Conservation (phyloP, 139 green algal species). For the Asterochloris sp. region DNA sequence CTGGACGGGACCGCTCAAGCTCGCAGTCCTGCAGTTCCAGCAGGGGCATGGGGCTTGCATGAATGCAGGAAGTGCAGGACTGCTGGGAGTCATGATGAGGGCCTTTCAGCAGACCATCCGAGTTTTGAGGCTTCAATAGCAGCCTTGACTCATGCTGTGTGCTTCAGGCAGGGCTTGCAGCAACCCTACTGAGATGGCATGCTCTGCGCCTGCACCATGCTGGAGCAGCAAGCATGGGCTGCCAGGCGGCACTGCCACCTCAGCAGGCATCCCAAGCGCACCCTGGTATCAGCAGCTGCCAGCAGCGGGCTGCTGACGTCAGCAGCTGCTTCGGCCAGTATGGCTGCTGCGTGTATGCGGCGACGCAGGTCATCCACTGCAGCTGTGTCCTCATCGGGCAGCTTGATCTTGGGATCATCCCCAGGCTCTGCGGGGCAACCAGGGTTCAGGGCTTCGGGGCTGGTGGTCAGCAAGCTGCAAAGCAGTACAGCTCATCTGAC, state of each 20-base stretch:
- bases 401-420: conserved; percentile 15
- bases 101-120: neutral
- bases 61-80: neutral
- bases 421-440: too few relatives aligned
- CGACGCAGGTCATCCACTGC: conserved; percentile 31
- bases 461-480: too few relatives aligned
- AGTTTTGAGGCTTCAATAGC: neutral
- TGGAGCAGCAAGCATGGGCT: too few relatives aligned
- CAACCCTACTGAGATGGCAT: too few relatives aligned
- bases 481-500: too few relatives aligned
- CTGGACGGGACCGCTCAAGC: neutral
- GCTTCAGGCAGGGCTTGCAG: neutral
- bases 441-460: too few relatives aligned
- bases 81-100: neutral
- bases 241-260: too few relatives aligned
- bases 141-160: neutral
- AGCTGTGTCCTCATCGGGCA: conserved; percentile 30
- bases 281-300: conserved; percentile 44
- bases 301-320: conserved; percentile 56
- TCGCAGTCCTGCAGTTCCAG: too few relatives aligned
- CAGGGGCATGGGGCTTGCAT: neutral
- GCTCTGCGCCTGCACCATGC: too few relatives aligned
- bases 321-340: conserved; percentile 44
- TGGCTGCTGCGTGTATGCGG: conserved; percentile 41
- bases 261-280: conserved; percentile 9